phyloP scores from a whole-genome alignment of 106 monocot species.

The Vanilla planifolia region DNA sequence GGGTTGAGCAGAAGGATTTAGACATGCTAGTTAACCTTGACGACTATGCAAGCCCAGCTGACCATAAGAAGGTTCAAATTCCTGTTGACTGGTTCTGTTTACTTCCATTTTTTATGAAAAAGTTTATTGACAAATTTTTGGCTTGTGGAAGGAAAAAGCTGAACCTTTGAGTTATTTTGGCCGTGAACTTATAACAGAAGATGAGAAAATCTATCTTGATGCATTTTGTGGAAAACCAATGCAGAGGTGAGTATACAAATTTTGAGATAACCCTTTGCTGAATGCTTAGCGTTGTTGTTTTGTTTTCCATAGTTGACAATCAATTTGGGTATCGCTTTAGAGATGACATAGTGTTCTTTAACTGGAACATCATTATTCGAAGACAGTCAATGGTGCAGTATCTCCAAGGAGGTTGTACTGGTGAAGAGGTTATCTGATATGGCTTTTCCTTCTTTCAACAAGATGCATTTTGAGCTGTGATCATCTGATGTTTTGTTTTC shows the following conservation, averaged over 20 bases:
- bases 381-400: slow-evolving; percentile 6
- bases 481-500: not conserved
- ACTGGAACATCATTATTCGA: slow-evolving; percentile 8
- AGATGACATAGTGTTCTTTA: slow-evolving; percentile 5
- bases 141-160: slow-evolving; percentile 1
- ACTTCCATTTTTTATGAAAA: not conserved
- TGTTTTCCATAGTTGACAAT: not conserved
- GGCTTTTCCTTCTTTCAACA: not conserved
- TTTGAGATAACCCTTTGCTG: not conserved
- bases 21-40: slow-evolving; percentile 4
- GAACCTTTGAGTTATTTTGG: slow-evolving; percentile 1
- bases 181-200: slow-evolving; percentile 1
- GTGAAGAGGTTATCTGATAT: slow-evolving; percentile 7
- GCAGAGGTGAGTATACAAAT: not conserved
- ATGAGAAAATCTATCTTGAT: slow-evolving; percentile 1
- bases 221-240: slow-evolving; percentile 8
- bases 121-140: not conserved
- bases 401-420: slow-evolving; percentile 1
- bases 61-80: slow-evolving; percentile 2
- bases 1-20: not conserved
- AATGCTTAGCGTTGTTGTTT: not conserved
- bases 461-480: not conserved
- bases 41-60: not conserved
- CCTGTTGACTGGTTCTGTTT: not conserved
- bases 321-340: slow-evolving; percentile 5